Conservation (phyloP, 768 basidiomycete genomes). For the Mycena floridula region DNA sequence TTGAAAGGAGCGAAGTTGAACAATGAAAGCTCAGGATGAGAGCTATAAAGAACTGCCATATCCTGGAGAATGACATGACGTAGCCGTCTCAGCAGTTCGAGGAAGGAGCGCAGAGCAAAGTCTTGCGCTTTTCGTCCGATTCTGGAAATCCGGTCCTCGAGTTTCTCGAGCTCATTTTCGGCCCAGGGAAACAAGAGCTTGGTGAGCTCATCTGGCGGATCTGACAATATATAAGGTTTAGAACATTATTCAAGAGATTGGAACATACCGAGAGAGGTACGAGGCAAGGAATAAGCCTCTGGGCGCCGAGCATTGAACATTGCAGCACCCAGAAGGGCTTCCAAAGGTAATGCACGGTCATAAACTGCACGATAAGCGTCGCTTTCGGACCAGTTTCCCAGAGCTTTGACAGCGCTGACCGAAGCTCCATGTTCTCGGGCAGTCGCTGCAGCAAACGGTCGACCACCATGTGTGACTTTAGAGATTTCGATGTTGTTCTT, state of each 20-base stretch:
- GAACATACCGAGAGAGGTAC: not conserved
- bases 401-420: conserved; percentile 19
- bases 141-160: not conserved
- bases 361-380: conserved; percentile 22
- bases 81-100: conserved; percentile 12
- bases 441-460: conserved; percentile 20
- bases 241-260: not conserved
- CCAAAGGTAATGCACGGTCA: conserved; percentile 20
- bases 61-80: conserved; percentile 28
- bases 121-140: not conserved
- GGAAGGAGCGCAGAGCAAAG: not conserved
- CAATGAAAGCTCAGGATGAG: conserved; percentile 14
- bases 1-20: conserved; percentile 23
- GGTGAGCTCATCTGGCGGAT: conserved; percentile 4
- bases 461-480: conserved; percentile 25
- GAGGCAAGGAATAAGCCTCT: not conserved
- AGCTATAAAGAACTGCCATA: conserved; percentile 18
- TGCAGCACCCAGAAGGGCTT: conserved; percentile 24
- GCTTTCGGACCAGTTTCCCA: conserved; percentile 22
- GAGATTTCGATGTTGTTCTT: conserved; percentile 12
- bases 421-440: conserved; percentile 23
- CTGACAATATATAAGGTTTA: not conserved
- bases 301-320: conserved; percentile 6
- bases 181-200: conserved; percentile 20
- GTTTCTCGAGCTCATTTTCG: conserved; percentile 13